phyloP scores from a whole-genome alignment of 331 rosid species.

The Saraca asoca region DNA sequence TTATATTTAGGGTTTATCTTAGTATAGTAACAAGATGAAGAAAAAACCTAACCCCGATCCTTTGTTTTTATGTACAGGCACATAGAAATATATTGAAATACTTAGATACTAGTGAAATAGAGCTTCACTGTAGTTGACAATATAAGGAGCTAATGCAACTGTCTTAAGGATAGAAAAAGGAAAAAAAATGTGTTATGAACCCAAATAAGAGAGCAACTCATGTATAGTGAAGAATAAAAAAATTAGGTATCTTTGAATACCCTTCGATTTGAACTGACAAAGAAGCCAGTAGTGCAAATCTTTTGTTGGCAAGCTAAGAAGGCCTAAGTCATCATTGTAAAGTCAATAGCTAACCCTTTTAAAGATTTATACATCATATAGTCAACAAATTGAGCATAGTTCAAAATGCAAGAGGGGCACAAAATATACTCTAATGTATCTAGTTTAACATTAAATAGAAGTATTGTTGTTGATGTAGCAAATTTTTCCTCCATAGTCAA shows the following conservation, averaged over 20 bases:
- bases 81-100: no score
- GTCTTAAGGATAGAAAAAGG: no score
- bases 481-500: conserved; percentile 72
- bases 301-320: conserved; percentile 82
- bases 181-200: no score
- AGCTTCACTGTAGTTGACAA: no score
- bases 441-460: conserved; percentile 87
- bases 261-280: conserved; percentile 87
- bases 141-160: no score
- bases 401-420: conserved; percentile 26
- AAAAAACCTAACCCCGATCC: no score
- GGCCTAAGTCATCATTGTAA: conserved; percentile 96
- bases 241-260: conserved; percentile 72
- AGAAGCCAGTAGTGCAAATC: conserved; percentile 95
- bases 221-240: conserved; percentile 6
- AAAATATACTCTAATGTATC: conserved; percentile 77
- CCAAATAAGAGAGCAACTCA: no score
- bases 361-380: conserved; percentile 15
- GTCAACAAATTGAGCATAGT: conserved; percentile 27
- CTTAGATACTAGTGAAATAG: no score
- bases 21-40: no score
- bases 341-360: conserved; percentile 39
- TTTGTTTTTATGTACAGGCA: no score
- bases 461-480: conserved; percentile 71
- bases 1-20: no score